These are phyloP conservation scores for Bullera alba DNA, from an alignment of 768 basidiomycete species.

Conservation along the genomic window DNA sequence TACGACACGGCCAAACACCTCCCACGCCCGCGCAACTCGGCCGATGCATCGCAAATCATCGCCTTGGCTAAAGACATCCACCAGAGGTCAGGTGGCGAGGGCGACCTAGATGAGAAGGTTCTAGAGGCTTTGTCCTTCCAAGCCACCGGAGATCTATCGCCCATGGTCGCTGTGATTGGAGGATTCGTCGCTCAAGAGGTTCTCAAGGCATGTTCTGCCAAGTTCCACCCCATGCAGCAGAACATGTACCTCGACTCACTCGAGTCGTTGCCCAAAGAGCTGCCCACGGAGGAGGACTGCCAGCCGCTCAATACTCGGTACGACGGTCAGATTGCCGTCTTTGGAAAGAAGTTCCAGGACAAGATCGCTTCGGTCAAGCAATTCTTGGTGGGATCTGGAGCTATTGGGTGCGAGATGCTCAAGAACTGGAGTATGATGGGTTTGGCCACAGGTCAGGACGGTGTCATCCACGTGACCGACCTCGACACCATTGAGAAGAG, in stretches of 20 bases:
- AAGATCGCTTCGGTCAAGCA: conserved; percentile 83
- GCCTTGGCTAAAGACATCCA: conserved; percentile 66
- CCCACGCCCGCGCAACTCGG: conserved; percentile 72
- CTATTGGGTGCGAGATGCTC: conserved; percentile 99
- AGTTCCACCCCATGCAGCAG: conserved; percentile 95
- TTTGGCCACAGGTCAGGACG: conserved; percentile 66
- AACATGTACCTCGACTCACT: conserved; percentile 95
- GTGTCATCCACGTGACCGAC: conserved; percentile 86
- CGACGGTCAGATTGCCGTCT: conserved; percentile 91
- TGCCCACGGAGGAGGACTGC: conserved; percentile 76
- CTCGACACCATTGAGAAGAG: conserved; percentile 99
- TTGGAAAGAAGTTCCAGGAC: conserved; percentile 84
- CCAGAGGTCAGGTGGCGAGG: conserved; percentile 52
- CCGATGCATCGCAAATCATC: conserved; percentile 69
- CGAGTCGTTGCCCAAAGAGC: conserved; percentile 72
- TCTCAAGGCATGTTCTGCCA: conserved; percentile 91
- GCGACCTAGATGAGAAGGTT: conserved; percentile 65
- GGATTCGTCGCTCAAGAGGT: conserved; percentile 98
- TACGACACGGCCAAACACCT: conserved; percentile 57
- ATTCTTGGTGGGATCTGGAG: conserved; percentile 97
- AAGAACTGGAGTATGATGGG: conserved; percentile 99
- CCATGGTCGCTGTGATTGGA: conserved; percentile 85
- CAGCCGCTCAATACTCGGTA: conserved; percentile 76
- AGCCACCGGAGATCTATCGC: conserved; percentile 80
- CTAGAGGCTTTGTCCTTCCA: conserved; percentile 82